Base-by-base conservation (phyloP, 2,329 filamentous ascomycete genomes). In the Aspergillus proliferans region DNA sequence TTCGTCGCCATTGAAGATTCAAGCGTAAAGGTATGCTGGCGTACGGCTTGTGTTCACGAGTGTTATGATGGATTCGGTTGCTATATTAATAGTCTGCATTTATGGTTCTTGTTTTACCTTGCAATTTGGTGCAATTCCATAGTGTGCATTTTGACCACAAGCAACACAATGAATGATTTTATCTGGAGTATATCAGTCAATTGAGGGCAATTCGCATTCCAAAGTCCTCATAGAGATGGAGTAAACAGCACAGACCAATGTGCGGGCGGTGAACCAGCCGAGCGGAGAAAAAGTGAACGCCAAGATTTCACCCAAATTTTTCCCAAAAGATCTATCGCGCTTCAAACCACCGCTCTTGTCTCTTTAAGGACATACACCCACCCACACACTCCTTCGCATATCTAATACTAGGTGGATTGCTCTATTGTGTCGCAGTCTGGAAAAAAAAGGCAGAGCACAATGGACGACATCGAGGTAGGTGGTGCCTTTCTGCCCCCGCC, bases 261-360 rank as follows among this genome's bases (percentile, higher is more conserved):
- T 12, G 54, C 41, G 43, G 57, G 60, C 59, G 59, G 60, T 63
- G 56, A 63, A 56, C 22, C 48, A 62, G 54, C 55, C 56, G 54
- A 62, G 63, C 62, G 63, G 63, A 65, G 63, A 60, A 58, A 55
- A 52, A 50, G 34, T 53, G 47, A 53, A 55, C 57, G 65, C 65
- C 65, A 67, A 69, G 67, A 67, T 66, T 69, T 66, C 60, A 64
- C 62, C 62, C 61, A 63, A 65, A 60, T 68, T 69, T 69, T 69
- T 68, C 61, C 52, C 61, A 57, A 52, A 59, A 9, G 21, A 15
- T n/a, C 21, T 22, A 43, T 14, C 42, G 30, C 38, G 30, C n/a
- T 57, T 58, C 54, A 54, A 58, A 57, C 51, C 55, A 55, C 57
- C 58, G 12, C 30, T n/a, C 33, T 18, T 12, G 19, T 9, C 21